Conservation (phyloP, 768 basidiomycete species). For the Hypholoma fasciculare region DNA sequence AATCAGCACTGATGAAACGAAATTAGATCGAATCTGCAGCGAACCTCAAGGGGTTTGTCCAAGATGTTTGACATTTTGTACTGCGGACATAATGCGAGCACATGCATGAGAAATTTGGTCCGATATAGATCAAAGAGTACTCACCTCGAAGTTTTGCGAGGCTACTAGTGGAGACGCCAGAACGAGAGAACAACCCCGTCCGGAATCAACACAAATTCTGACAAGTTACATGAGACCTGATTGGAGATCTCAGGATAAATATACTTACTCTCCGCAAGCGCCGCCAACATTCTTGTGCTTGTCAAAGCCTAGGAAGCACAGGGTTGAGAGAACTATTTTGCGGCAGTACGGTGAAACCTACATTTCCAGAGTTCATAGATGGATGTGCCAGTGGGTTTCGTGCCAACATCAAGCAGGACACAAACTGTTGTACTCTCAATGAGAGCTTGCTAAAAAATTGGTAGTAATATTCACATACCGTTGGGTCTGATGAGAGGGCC, state of each 20-base stretch:
- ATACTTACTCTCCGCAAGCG: conserved; percentile 86
- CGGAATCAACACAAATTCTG: conserved; percentile 83
- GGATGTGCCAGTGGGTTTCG: conserved; percentile 91
- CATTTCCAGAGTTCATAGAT: conserved; percentile 99
- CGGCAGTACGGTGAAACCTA: conserved; percentile 15
- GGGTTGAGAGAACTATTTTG: not conserved
- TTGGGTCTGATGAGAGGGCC: conserved; percentile 86
- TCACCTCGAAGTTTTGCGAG: conserved; percentile 92
- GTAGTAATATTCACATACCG: conserved; percentile 37
- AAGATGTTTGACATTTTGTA: conserved; percentile 97
- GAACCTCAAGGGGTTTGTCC: conserved; percentile 90
- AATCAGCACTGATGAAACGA: not conserved
- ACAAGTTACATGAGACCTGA: not conserved
- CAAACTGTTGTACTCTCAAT: conserved; percentile 53
- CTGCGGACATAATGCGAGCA: conserved; percentile 28
- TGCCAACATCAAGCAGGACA: conserved; percentile 91
- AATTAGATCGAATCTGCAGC: conserved; percentile 13
- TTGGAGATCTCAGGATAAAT: not conserved
- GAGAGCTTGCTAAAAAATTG: not conserved
- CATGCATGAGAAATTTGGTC: not conserved
- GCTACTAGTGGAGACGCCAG: conserved; percentile 81
- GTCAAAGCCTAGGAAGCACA: conserved; percentile 57
- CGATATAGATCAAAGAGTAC: not conserved
- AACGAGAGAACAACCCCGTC: conserved; percentile 68
- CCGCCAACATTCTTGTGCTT: conserved; percentile 86